phyloP scores from a whole-genome alignment of 345 rosid genomes.

The Citrus medica region DNA sequence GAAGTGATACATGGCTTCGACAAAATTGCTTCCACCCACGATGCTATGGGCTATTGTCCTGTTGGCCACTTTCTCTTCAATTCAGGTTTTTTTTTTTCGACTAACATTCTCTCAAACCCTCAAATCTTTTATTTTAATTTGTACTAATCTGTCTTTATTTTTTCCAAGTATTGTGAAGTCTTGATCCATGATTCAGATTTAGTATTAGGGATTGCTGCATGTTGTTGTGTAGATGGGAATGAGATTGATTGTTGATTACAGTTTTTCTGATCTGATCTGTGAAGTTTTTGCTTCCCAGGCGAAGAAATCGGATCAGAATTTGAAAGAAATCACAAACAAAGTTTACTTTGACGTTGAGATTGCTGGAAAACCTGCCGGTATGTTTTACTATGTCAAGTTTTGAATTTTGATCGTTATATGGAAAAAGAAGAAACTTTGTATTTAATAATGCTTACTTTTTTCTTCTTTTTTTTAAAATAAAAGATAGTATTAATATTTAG shows the following conservation, averaged over 20 bases:
- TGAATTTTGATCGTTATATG: neutral
- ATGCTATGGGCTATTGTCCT: conserved; percentile 40
- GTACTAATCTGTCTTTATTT: neutral
- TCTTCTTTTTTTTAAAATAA: no score
- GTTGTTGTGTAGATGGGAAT: neutral
- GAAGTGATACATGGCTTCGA: conserved; percentile 36
- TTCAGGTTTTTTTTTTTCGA: conserved; percentile 32
- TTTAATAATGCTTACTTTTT: neutral
- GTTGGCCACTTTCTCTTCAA: conserved; percentile 37
- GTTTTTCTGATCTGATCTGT: neutral
- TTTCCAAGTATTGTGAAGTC: neutral
- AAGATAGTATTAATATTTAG: neutral
- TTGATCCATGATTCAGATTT: neutral
- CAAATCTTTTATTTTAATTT: no score
- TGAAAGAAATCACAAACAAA: conserved; percentile 74
- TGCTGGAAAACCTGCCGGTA: conserved; percentile 93
- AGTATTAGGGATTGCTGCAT: neutral
- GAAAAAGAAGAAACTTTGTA: neutral
- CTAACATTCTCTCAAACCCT: no score
- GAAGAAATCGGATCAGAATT: conserved; percentile 54
- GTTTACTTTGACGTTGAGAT: conserved; percentile 92
- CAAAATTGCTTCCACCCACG: conserved; percentile 18
- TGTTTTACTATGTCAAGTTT: conserved; percentile 1
- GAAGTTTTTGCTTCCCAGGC: conserved; percentile 45
- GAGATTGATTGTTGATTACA: neutral